These are phyloP conservation scores for Coniochaeta sp. DNA, from an alignment of 2,329 filamentous ascomycete species.

Conservation along the genomic window DNA sequence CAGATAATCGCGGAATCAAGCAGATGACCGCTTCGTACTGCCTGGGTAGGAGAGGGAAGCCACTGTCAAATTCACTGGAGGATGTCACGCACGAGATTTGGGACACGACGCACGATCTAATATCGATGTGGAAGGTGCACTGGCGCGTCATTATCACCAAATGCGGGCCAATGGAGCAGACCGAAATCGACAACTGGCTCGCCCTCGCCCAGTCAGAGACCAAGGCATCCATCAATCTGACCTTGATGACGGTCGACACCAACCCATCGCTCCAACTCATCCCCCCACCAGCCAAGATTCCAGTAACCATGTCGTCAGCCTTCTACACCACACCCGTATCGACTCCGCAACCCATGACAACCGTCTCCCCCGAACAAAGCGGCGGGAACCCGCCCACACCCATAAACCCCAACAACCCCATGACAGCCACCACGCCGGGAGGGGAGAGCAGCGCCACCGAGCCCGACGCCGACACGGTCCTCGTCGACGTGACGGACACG, in stretches of 20 bases:
- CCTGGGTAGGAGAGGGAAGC: slow-evolving; percentile 51
- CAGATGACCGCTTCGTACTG: slow-evolving; percentile 71
- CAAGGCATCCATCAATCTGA: slow-evolving; percentile 44
- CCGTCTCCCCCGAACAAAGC: slow-evolving; percentile 55
- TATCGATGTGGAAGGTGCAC: slow-evolving; percentile 61
- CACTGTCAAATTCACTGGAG: slow-evolving; percentile 44
- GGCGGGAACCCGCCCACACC: slow-evolving; percentile 44
- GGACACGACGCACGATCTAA: slow-evolving; percentile 68
- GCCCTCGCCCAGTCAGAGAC: slow-evolving; percentile 44
- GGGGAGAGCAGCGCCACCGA: slow-evolving; percentile 32
- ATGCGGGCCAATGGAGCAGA: slow-evolving; percentile 58
- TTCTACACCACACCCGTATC: slow-evolving; percentile 59
- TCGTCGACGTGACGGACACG: slow-evolving; percentile 68
- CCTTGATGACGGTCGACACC: slow-evolving; percentile 58
- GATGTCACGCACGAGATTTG: slow-evolving; percentile 71
- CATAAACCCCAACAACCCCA: slow-evolving; percentile 24
- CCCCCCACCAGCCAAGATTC: slow-evolving; percentile 45
- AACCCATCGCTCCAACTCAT: slow-evolving; percentile 57
- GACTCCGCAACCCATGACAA: slow-evolving; percentile 52
- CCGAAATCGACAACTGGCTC: slow-evolving; percentile 57
- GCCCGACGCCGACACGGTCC: slow-evolving; percentile 52
- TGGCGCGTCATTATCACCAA: slow-evolving; percentile 75
- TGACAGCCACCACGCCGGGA: slow-evolving; percentile 14
- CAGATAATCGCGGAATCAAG: slow-evolving; percentile 66
- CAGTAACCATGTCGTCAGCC: slow-evolving; percentile 33